Conservation (phyloP, 805 yeast species). For the Saccharomyces eubayanus region DNA sequence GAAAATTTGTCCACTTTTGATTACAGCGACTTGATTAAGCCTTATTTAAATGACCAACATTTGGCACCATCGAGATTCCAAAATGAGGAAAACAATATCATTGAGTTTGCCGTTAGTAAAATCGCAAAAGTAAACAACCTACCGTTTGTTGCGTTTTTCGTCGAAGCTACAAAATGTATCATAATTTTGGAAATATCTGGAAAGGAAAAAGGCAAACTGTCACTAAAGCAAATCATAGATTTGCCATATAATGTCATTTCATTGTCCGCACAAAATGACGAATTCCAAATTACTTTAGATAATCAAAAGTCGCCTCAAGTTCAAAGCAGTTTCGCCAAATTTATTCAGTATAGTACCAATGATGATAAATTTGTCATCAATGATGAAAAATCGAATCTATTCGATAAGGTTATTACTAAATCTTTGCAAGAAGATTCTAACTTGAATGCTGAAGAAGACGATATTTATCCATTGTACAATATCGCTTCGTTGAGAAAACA, state of each 20-base stretch:
- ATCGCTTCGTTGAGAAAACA: constrained; percentile 48
- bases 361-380: constrained; percentile 18
- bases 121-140: constrained; percentile 30
- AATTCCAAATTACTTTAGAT: constrained; percentile 32
- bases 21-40: constrained; percentile 35
- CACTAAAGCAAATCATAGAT: constrained; percentile 25
- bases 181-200: constrained; percentile 24
- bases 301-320: constrained; percentile 14
- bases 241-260: constrained; percentile 28
- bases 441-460: constrained; percentile 32
- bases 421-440: constrained; percentile 21
- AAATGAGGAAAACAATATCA: constrained; percentile 38
- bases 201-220: constrained; percentile 13
- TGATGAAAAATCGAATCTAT: constrained; percentile 9
- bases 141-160: constrained; percentile 36
- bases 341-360: constrained; percentile 16
- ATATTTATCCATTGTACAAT: constrained; percentile 43
- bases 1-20: constrained; percentile 42
- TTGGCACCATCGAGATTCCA: constrained; percentile 58
- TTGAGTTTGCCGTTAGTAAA: constrained; percentile 47
- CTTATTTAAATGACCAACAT: constrained; percentile 47
- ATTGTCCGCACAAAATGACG: constrained; percentile 25
- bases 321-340: constrained; percentile 11
- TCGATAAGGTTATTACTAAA: constrained; percentile 18
- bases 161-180: constrained; percentile 45